Percentiles rank a stretch among this genome's conserved stretches.
These are phyloP conservation scores for Penstemon barbatus DNA, from an alignment of 257 asterid genomes.

Conservation along the genomic window DNA sequence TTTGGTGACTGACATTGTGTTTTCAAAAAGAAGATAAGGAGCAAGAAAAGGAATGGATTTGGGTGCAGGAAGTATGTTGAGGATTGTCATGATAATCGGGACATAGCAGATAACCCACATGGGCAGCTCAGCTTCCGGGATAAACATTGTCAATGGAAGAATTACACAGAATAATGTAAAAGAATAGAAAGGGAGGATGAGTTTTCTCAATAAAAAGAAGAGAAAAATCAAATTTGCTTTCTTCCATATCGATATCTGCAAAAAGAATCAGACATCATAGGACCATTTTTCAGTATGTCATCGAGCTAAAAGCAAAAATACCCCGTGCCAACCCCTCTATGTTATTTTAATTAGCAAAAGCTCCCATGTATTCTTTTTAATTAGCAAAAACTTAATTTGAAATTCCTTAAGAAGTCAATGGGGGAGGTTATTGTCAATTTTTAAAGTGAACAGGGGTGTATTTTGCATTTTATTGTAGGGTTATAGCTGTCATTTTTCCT, in stretches of 20 bases:
- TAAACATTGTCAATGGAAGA: slow-evolving; percentile 71
- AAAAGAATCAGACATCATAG: neutral
- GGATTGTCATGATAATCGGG: slow-evolving; percentile 56
- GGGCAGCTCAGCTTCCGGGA: slow-evolving; percentile 64
- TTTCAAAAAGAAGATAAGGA: slow-evolving; percentile 67
- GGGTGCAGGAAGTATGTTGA: slow-evolving; percentile 60
- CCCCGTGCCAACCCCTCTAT: too few relatives aligned
- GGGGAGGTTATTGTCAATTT: too few relatives aligned
- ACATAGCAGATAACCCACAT: slow-evolving; percentile 64
- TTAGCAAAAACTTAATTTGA: too few relatives aligned
- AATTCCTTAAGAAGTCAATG: too few relatives aligned
- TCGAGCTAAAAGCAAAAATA: too few relatives aligned
- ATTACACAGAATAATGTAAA: slow-evolving; percentile 68
- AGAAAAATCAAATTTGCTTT: slow-evolving; percentile 63
- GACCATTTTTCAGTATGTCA: neutral
- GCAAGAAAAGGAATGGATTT: slow-evolving; percentile 69
- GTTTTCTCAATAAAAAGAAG: slow-evolving; percentile 64
- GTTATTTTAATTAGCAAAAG: too few relatives aligned
- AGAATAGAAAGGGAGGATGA: slow-evolving; percentile 72
- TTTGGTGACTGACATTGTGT: slow-evolving; percentile 74
- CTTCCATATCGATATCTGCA: slow-evolving; percentile 71
- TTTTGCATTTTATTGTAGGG: too few relatives aligned
- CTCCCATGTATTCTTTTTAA: too few relatives aligned
- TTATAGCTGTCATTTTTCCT: too few relatives aligned
- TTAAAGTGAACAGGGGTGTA: too few relatives aligned